A percentile compares a stretch with the other conserved stretches of the same genome.
Evolutionary conservation across 495 filamentous ascomycete species (phyloP).

Genomic region (Penicillium ochrochloron): DNA sequence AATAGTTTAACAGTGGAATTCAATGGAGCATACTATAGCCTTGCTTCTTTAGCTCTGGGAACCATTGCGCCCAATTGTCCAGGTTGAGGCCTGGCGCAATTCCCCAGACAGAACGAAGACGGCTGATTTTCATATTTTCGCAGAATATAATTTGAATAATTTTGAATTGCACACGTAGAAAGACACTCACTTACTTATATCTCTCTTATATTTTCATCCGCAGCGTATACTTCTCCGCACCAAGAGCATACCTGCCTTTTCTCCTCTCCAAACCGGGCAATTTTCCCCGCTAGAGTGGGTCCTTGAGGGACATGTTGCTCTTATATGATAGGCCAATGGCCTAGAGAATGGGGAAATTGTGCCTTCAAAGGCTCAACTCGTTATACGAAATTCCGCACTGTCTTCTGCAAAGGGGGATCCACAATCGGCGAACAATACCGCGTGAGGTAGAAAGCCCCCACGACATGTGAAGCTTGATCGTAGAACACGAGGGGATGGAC

Average conservation of each 20-base stretch:
- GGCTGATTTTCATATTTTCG: conserved; percentile 23
- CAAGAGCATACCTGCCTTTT: not conserved
- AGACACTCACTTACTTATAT: conserved; percentile 14
- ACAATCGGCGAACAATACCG: conserved; percentile 12
- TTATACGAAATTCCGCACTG: not conserved
- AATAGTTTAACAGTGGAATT: not conserved
- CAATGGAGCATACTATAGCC: conserved; percentile 29
- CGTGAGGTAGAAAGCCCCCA: not conserved
- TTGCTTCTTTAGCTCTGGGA: conserved; percentile 28
- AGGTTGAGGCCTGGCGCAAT: conserved; percentile 25
- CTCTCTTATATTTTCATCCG: not conserved
- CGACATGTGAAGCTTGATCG: not conserved
- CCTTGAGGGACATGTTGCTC: not conserved
- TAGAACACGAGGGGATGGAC: not conserved
- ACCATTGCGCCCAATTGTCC: conserved; percentile 28
- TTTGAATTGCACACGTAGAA: not conserved
- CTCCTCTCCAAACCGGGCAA: conserved; percentile 11
- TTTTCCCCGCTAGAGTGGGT: conserved; percentile 17
- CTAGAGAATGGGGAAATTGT: not conserved
- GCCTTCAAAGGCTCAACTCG: not conserved
- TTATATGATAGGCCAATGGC: not conserved
- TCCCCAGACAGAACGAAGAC: conserved; percentile 33
- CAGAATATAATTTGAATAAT: not conserved
- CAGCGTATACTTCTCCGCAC: not conserved
- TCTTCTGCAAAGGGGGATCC: not conserved